Evolutionary conservation across 2,329 filamentous ascomycete genomes (phyloP), one percentile per base, ranked within the genome.

Genomic region (Fusarium incarnatum): DNA sequence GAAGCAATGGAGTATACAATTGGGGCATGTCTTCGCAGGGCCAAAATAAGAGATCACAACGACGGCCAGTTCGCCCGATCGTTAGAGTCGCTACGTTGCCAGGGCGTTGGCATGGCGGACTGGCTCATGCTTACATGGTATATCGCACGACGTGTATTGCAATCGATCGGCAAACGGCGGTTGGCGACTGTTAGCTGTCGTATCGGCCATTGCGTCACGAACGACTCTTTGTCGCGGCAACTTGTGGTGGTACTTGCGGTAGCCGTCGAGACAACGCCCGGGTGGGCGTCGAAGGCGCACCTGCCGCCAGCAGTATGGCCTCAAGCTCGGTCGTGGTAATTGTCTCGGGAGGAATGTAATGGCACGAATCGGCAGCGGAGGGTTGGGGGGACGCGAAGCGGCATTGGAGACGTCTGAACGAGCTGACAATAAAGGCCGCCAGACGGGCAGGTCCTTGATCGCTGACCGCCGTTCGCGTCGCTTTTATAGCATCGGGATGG

Each of bases 331-430:
- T 0, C 6, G 18, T 37, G 18, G 18, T 4, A 12, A 2, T n/a
- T 37, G 6, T n/a, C 5, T 37, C 6, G 18, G 1, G 34, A 37
- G 18, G 0, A 37, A n/a, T 0, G 32, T 4, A 2, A n/a, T 2
- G 10, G 34, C 34, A 37, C 34, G 10, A 12, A 2, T 37, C 34
- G 18, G 34, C 34, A 37, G 18, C 34, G 34, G 5, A 7, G 18
- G 6, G 1, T 37, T 3, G 34, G n/a, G 34, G n/a, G 5, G 6
- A 37, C 9, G 16, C 0, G 9, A 37, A n/a, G 16, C 9, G 16
- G 9, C 34, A 37, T 37, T 1, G 9, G 5, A 37, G 34, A 37
- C 18, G 16, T 18, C 34, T 11, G 16, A n/a, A 37, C 16, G 16
- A 37, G 10, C 16, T 5, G 7, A 11, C 34, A 11, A 32, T 32